Conservation (phyloP, 2,329 filamentous ascomycete genomes). For the Chrysoporthe deuterocubensis region DNA sequence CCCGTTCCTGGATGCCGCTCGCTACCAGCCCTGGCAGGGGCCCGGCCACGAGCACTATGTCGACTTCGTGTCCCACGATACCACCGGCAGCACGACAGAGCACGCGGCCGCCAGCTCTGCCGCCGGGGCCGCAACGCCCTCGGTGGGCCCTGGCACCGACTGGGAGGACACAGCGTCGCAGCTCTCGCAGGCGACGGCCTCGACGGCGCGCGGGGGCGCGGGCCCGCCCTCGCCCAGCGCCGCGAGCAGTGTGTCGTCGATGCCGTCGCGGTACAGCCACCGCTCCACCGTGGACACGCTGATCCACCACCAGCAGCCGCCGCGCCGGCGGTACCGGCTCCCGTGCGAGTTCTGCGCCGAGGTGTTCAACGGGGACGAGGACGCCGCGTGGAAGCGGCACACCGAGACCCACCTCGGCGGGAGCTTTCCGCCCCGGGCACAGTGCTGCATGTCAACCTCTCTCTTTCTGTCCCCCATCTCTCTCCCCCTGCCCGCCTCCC, state of each 20-base stretch:
- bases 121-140: neutral
- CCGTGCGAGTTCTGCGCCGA: constrained; percentile 55
- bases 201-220: neutral
- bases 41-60: neutral
- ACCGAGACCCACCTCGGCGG: constrained; percentile 42
- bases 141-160: neutral
- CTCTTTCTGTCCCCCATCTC: neutral
- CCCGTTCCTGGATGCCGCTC: neutral
- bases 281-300: constrained; percentile 8
- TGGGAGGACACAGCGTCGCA: constrained; percentile 3
- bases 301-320: constrained; percentile 10
- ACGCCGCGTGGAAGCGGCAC: constrained; percentile 52
- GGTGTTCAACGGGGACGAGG: constrained; percentile 44
- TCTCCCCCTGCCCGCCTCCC: too few species aligned
- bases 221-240: neutral
- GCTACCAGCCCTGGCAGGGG: neutral
- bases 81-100: neutral
- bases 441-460: constrained; percentile 15
- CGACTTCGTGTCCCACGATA: neutral
- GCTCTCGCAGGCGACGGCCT: neutral
- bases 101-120: neutral
- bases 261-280: constrained; percentile 8
- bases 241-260: constrained; percentile 2
- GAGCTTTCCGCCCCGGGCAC: constrained; percentile 38
- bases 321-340: constrained; percentile 32